Percentiles rank a stretch among this genome's conserved stretches.
These are phyloP conservation scores for Pythium rishiriense DNA, from an alignment of 352 stramenopile species.

Conservation along the genomic window DNA sequence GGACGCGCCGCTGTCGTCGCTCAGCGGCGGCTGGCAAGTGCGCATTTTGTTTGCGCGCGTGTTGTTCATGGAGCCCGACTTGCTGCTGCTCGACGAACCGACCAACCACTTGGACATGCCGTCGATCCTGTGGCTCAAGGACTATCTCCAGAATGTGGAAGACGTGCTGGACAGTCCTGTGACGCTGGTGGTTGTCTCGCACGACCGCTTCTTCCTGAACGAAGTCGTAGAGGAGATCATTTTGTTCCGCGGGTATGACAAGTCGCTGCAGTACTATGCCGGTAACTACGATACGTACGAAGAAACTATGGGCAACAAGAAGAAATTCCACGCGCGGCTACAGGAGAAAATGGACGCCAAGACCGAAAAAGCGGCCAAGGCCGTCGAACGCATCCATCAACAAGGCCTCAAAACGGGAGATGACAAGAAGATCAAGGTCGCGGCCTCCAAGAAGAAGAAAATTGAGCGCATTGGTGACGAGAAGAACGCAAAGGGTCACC, in stretches of 20 bases:
- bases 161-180: constrained; percentile 58
- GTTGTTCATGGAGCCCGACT: constrained; percentile 94
- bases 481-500: constrained; percentile 53
- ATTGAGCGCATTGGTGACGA: constrained; percentile 58
- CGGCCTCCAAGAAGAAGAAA: constrained; percentile 70
- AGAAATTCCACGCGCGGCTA: constrained; percentile 46
- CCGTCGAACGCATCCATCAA: constrained; percentile 44
- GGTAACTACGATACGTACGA: constrained; percentile 68
- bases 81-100: constrained; percentile 90
- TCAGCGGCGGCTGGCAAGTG: constrained; percentile 67
- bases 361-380: constrained; percentile 55
- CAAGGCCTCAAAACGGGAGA: constrained; percentile 46
- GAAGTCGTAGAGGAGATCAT: constrained; percentile 73
- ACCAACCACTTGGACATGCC: constrained; percentile 91
- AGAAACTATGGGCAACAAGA: constrained; percentile 46
- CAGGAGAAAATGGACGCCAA: constrained; percentile 54
- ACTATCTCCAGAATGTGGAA: constrained; percentile 62
- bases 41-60: constrained; percentile 61
- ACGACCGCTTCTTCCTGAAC: constrained; percentile 95
- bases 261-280: constrained; percentile 58
- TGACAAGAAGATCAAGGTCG: constrained; percentile 67
- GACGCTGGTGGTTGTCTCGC: constrained; percentile 90
- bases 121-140: constrained; percentile 79
- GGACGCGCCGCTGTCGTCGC: constrained; percentile 41
- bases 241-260: constrained; percentile 56